phyloP scores from a whole-genome alignment of 176 grass and related monocot species.

The Aegilops longissima region DNA sequence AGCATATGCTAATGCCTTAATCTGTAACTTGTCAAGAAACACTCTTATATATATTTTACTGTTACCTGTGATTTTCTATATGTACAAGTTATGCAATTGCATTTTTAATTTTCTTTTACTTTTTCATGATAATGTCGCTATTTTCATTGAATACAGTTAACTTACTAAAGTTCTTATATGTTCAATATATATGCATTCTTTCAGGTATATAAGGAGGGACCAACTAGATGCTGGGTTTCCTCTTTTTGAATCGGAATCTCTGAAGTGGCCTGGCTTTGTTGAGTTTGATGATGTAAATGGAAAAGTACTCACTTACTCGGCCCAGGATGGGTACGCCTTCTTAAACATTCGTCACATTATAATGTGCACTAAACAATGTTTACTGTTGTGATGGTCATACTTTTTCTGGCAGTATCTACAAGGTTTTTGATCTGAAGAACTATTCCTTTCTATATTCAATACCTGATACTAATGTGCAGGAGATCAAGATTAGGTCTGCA shows the following conservation, averaged over 20 bases:
- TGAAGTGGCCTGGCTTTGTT: slow-evolving; percentile 98
- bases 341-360: background rate
- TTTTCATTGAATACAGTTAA: slow-evolving; percentile 3
- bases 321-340: slow-evolving; percentile 70
- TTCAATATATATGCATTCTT: slow-evolving; percentile 30
- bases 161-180: slow-evolving; percentile 15
- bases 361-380: background rate
- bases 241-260: slow-evolving; percentile 87
- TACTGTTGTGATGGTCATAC: slow-evolving; percentile 13
- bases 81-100: background rate
- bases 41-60: background rate
- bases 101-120: background rate
- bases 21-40: background rate
- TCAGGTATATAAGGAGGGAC: slow-evolving; percentile 89
- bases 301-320: slow-evolving; percentile 92
- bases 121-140: background rate
- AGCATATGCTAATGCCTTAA: slow-evolving; percentile 2
- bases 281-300: slow-evolving; percentile 98
- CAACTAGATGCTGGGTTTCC: slow-evolving; percentile 83
- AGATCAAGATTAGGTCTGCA: slow-evolving; percentile 92
- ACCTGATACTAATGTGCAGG: slow-evolving; percentile 85
- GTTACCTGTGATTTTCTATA: background rate
- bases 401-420: slow-evolving; percentile 74
- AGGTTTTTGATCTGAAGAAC: slow-evolving; percentile 96
- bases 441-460: slow-evolving; percentile 89